Evolutionary conservation across 2,329 filamentous ascomycete species (phyloP), one percentile per base, ranked within the genome.

Genomic region (Colletotrichum scovillei): DNA sequence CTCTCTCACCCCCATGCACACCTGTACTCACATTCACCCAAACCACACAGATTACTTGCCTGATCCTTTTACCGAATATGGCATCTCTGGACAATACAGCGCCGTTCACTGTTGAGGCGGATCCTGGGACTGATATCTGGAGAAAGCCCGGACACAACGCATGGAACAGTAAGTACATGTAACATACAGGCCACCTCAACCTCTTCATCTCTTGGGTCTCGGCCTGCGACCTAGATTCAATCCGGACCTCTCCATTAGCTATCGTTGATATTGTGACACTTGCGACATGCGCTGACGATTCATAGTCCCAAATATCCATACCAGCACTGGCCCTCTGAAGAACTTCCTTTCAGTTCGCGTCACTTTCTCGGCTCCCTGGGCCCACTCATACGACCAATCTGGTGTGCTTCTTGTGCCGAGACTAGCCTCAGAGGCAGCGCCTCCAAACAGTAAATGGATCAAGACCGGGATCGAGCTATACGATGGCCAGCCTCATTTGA

Each of bases 381-480:
- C 84, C 56, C 76, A 76, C 71, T 78, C 81, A 68, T 82, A 79
- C 78, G 75, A 81, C 73, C 83, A 84, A 53, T 82, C 81, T 69
- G 82, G 82, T 75, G 76, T 84, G 58, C 75, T 84, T 56, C 77
- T 84, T 78, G 90, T 77, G 77, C 67, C 62, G 26, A 67, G 62
- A 7, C 67, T 60, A 16, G 83, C 78, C 76, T 84, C 75, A 73
- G 76, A 75, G 73, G 63, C 76, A 30, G 74, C 77, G 16, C 66
- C 78, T 26, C 79, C 81, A 4, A 82, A 80, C 26, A 81, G 84
- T 56, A 92, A 93, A 78, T 96, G 94, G 93, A 88, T 97, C 80
- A 97, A 97, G 82, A 90, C 92, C 1, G 94, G 94, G 63, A 89
- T 97, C 75, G 94, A 96, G 81, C 91, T 90, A 81, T 93, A 92